phyloP scores from a whole-genome alignment of 2,329 filamentous ascomycete species.

The Lecanosticta acicola region DNA sequence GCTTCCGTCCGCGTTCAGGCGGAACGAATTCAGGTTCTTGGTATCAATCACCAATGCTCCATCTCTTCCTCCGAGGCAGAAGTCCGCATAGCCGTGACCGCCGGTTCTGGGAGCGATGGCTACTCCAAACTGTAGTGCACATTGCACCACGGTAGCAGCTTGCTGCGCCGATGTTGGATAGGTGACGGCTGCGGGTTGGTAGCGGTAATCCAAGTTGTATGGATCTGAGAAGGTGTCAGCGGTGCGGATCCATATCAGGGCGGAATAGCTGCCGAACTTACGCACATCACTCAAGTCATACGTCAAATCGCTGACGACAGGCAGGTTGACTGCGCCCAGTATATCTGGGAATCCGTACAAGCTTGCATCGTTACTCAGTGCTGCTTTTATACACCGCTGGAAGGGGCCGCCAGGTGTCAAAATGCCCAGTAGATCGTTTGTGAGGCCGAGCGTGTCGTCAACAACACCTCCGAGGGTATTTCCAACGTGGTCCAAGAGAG shows the following conservation, averaged over 20 bases:
- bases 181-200: constrained; percentile 12
- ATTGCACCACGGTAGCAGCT: constrained; percentile 13
- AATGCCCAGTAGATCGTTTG: background rate
- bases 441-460: background rate
- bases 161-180: constrained; percentile 13
- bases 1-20: constrained; percentile 7
- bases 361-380: background rate
- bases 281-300: constrained; percentile 11
- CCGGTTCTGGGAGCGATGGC: constrained; percentile 15
- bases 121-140: constrained; percentile 10
- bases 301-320: constrained; percentile 6
- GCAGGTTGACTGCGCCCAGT: background rate
- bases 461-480: background rate
- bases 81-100: constrained; percentile 16
- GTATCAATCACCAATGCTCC: constrained; percentile 13
- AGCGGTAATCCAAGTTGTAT: constrained; percentile 15
- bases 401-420: background rate
- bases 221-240: constrained; percentile 1
- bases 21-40: constrained; percentile 14
- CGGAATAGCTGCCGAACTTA: background rate
- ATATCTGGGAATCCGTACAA: background rate
- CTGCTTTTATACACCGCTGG: background rate
- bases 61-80: constrained; percentile 14
- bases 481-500: background rate
- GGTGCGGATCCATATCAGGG: background rate